Evolutionary conservation across 768 basidiomycete species (phyloP).

Genomic region (Clitopilus hobsonii): DNA sequence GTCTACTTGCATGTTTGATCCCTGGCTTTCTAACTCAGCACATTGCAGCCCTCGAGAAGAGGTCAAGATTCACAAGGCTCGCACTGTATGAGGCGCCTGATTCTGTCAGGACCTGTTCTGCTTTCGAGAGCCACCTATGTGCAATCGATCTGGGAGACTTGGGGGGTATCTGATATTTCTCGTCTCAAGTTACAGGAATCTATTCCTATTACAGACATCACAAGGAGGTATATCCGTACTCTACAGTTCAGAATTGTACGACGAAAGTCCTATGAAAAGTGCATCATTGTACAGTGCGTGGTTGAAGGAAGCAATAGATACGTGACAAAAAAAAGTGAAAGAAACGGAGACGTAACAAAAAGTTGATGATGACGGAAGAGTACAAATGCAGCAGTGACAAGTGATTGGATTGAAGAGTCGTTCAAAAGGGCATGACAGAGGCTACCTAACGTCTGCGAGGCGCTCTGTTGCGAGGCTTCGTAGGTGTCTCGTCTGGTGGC

Average conservation of each 20-base stretch:
- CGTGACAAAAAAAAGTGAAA: background rate
- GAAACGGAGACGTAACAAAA: background rate
- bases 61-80: constrained; percentile 84
- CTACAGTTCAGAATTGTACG: background rate
- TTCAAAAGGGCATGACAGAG: background rate
- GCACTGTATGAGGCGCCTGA: constrained; percentile 27
- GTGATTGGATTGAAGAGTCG: constrained; percentile 6
- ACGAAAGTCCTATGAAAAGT: background rate
- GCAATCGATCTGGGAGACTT: background rate
- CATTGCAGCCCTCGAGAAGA: constrained; percentile 75
- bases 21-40: too few species aligned
- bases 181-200: background rate
- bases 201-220: background rate
- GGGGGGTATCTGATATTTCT: background rate
- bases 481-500: constrained; percentile 48
- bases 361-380: background rate
- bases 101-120: background rate
- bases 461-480: constrained; percentile 50
- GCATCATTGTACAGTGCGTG: background rate
- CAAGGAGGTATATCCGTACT: constrained; percentile 1
- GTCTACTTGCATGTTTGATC: constrained; percentile 29
- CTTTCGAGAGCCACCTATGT: too few species aligned
- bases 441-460: constrained; percentile 40
- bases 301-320: background rate
- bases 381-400: constrained; percentile 2